Evolutionary conservation across 331 rosid genomes (phyloP).

Genomic region (Erythrophleum ivorense): DNA sequence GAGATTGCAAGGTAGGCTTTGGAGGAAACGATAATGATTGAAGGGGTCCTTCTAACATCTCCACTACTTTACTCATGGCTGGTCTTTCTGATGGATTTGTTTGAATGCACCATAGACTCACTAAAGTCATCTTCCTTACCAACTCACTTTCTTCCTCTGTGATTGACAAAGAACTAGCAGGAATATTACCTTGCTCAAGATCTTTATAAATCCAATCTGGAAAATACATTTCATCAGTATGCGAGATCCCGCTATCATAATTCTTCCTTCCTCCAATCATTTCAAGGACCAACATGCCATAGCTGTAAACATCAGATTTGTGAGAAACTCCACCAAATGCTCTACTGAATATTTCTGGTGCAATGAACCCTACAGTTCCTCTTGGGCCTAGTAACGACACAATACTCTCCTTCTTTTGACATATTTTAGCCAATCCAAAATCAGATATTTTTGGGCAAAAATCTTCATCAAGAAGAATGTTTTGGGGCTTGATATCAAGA

Average conservation of each 20-base stretch:
- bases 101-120: constrained; percentile 53
- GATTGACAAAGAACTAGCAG: neutral
- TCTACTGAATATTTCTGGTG: constrained; percentile 22
- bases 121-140: constrained; percentile 40
- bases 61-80: constrained; percentile 39
- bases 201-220: constrained; percentile 46
- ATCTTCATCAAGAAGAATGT: constrained; percentile 45
- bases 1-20: constrained; percentile 39
- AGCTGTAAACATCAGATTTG: constrained; percentile 55
- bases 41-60: constrained; percentile 40
- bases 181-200: constrained; percentile 25
- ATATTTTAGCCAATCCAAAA: constrained; percentile 53
- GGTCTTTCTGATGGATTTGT: constrained; percentile 43
- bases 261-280: constrained; percentile 53
- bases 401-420: constrained; percentile 38
- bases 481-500: constrained; percentile 53
- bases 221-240: neutral
- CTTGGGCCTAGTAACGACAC: constrained; percentile 19
- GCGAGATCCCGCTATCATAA: neutral
- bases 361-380: constrained; percentile 48
- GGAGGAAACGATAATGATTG: constrained; percentile 44
- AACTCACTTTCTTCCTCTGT: constrained; percentile 32
- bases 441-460: constrained; percentile 51
- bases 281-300: constrained; percentile 48
- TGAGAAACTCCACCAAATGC: constrained; percentile 44